Evolutionary conservation across 495 filamentous ascomycete species (phyloP).

Genomic region (Neurospora sp.): DNA sequence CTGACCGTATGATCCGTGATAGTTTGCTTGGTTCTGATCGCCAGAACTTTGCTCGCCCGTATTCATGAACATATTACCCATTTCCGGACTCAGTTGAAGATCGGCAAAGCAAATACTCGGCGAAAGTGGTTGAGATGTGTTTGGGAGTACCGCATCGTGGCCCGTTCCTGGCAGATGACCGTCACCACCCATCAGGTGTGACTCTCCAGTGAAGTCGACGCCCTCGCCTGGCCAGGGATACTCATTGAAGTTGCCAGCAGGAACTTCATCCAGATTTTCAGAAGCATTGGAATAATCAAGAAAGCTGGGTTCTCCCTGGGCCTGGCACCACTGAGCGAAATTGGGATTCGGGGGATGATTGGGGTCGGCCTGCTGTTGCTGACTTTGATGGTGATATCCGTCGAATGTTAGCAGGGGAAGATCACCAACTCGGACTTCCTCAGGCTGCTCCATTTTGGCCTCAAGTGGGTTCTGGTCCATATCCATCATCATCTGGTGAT

Average conservation of each 20-base stretch:
- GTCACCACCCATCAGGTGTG: not conserved
- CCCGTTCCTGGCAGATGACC: not conserved
- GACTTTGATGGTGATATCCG: not conserved
- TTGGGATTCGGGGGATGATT: not conserved
- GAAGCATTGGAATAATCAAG: not conserved
- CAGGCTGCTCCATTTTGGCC: not conserved
- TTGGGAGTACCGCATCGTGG: not conserved
- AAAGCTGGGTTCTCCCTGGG: not conserved
- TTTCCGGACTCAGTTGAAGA: not conserved
- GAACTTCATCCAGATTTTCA: not conserved
- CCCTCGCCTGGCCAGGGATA: not conserved
- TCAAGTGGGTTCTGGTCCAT: not conserved
- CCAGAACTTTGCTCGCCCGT: not conserved
- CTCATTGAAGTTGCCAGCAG: not conserved
- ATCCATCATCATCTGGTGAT: not conserved
- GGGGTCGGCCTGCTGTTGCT: not conserved
- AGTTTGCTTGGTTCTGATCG: not conserved
- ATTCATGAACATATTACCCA: not conserved
- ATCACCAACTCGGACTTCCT: not conserved
- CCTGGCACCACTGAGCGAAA: not conserved
- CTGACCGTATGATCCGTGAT: not conserved
- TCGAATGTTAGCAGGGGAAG: not conserved
- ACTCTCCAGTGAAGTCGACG: not conserved
- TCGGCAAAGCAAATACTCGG: not conserved
- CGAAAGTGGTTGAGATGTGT: not conserved